phyloP scores from a whole-genome alignment of 345 rosid genomes.

The Melastoma malabathricum region DNA sequence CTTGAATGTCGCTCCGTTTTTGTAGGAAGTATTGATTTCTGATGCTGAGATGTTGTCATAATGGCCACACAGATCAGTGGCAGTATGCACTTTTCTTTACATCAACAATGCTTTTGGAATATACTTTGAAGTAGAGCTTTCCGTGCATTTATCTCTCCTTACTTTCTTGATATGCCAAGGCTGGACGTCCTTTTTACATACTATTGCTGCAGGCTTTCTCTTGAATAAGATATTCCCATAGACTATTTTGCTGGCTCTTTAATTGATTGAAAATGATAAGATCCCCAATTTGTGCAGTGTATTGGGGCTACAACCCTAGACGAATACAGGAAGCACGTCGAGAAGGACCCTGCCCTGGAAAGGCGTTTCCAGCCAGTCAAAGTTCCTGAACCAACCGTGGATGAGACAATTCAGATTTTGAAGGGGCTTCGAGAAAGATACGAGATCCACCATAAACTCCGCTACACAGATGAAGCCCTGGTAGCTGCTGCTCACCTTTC shows the following conservation, averaged over 20 bases:
- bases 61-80: too few species aligned
- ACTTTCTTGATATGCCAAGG: too few species aligned
- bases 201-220: background rate
- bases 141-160: too few species aligned
- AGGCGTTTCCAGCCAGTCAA: conserved; percentile 98
- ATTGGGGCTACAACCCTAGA: conserved; percentile 99
- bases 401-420: conserved; percentile 84
- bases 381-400: conserved; percentile 96
- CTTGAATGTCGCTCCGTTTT: too few species aligned
- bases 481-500: conserved; percentile 85
- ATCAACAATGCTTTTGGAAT: too few species aligned
- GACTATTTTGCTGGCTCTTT: background rate
- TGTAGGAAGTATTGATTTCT: too few species aligned
- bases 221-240: background rate
- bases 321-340: conserved; percentile 95
- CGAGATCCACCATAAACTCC: conserved; percentile 98
- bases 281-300: conserved; percentile 41
- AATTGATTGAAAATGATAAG: background rate
- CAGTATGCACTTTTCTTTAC: too few species aligned
- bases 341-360: conserved; percentile 98
- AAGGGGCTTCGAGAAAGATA: conserved; percentile 89
- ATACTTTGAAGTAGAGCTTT: too few species aligned
- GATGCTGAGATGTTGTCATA: too few species aligned
- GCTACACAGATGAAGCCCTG: conserved; percentile 85
- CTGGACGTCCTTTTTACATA: too few species aligned